These are phyloP conservation scores for Cymodocea nodosa DNA, from an alignment of 116 monocot species.

Conservation along the genomic window DNA sequence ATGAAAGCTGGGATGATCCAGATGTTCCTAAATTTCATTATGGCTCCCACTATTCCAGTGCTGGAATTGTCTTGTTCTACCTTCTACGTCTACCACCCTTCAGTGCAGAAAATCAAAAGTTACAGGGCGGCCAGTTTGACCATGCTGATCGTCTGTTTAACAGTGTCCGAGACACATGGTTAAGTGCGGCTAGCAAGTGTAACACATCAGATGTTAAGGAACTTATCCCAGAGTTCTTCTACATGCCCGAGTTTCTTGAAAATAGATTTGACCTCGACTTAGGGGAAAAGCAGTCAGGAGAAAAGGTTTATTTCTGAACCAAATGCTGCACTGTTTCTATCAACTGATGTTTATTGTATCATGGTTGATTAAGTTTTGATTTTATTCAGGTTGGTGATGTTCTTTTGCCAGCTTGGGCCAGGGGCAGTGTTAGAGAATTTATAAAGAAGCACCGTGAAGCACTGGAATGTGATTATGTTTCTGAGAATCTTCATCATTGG, in stretches of 20 bases:
- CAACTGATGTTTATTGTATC: neutral
- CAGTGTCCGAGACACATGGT: slow-evolving; percentile 88
- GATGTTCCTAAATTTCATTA: slow-evolving; percentile 99
- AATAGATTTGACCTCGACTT: slow-evolving; percentile 86
- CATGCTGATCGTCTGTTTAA: slow-evolving; percentile 98
- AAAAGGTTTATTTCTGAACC: slow-evolving; percentile 45
- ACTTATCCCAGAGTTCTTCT: slow-evolving; percentile 97
- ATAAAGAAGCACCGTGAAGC: slow-evolving; percentile 97
- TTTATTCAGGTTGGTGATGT: slow-evolving; percentile 81
- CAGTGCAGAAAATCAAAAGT: slow-evolving; percentile 85
- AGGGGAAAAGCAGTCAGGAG: slow-evolving; percentile 98
- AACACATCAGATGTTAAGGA: slow-evolving; percentile 99
- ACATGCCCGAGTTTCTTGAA: slow-evolving; percentile 93
- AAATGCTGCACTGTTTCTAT: neutral
- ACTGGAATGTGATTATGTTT: slow-evolving; percentile 92
- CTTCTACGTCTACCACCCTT: slow-evolving; percentile 89
- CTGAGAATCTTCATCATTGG: slow-evolving; percentile 98
- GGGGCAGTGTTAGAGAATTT: slow-evolving; percentile 87
- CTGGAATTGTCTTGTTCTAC: slow-evolving; percentile 98
- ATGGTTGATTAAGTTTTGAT: neutral
- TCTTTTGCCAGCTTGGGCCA: slow-evolving; percentile 89
- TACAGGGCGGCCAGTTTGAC: slow-evolving; percentile 98
- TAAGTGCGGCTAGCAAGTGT: slow-evolving; percentile 92
- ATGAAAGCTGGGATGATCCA: slow-evolving; percentile 99
- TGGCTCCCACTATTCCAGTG: slow-evolving; percentile 99